A percentile compares a stretch with the other conserved stretches of the same genome.
Evolutionary conservation across 768 basidiomycete genomes (phyloP).

Genomic region (Psilocybe cubensis): DNA sequence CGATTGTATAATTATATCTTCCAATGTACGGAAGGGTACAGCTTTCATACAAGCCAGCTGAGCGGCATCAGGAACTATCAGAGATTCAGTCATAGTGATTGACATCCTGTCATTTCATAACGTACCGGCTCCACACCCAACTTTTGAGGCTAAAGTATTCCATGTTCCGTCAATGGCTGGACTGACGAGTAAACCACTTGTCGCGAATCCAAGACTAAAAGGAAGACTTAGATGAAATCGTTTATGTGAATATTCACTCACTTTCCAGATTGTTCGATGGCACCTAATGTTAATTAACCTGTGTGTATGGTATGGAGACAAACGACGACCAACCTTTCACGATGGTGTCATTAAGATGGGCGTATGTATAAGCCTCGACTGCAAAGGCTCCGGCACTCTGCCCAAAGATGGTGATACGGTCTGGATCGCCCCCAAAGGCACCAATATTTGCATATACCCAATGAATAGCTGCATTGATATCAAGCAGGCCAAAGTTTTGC

Average conservation of each 20-base stretch:
- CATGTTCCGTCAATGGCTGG: conserved; percentile 27
- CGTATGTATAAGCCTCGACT: conserved; percentile 37
- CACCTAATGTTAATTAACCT: conserved; percentile 17
- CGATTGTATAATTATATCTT: conserved; percentile 33
- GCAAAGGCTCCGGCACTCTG: conserved; percentile 40
- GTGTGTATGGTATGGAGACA: conserved; percentile 7
- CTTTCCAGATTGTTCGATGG: conserved; percentile 42
- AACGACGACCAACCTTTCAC: conserved; percentile 23
- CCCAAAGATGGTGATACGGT: conserved; percentile 40
- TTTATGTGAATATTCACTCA: conserved; percentile 9
- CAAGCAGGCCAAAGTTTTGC: conserved; percentile 44
- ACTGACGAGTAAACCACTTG: conserved; percentile 5
- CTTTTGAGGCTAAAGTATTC: conserved; percentile 31
- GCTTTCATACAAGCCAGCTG: conserved; percentile 42
- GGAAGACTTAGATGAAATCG: neutral
- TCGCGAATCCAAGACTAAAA: conserved; percentile 16
- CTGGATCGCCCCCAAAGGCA: conserved; percentile 44
- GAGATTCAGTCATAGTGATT: neutral
- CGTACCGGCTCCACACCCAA: conserved; percentile 38
- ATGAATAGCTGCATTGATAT: conserved; percentile 44
- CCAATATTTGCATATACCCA: conserved; percentile 53
- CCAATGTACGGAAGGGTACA: conserved; percentile 31
- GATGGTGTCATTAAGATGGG: conserved; percentile 36
- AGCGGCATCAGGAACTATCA: conserved; percentile 25
- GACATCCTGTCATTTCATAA: neutral